Evolutionary conservation across 352 stramenopile genomes (phyloP), one percentile per base, ranked within the genome.

Genomic region (Globisporangium splendens): DNA sequence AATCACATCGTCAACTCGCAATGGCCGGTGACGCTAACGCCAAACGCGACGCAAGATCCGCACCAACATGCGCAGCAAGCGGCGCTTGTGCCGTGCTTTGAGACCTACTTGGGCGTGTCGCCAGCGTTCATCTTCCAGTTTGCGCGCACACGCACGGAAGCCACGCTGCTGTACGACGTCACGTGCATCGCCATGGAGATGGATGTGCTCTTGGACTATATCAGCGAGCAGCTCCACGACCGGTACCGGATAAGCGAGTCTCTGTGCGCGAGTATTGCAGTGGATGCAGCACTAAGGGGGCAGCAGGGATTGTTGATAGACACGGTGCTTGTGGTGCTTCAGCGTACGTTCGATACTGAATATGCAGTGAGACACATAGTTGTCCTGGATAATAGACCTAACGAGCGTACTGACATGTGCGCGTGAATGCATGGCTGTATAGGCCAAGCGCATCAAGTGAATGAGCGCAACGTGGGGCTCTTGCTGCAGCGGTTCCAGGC

Each of bases 211-310:
- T 18, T 65, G 11, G 59, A 65, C 43, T 61, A 39, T 39, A 46
- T 68, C 15, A 14, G 65, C 17, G 72, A 80, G 41, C 72, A 80
- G 56, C 61, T 80, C 7, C 58, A 70, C 20, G 72, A 80, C 53
- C 61, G 58, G n/a, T 21, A 63, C 17, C 43, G 60, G 47, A 35
- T 80, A 13, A 15, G 15, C 14, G 46, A 62, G 6, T 61, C 41
- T 14, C 43, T 67, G 5, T 17, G 14, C n/a, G 17, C 38, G 48
- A 6, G 39, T 11, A 1, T 24, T 38, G 20, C 54, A 13, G 13
- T 38, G 56, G 14, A 43, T 10, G 18, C 35, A 33, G 28, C 18
- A 21, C 17, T 21, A 43, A 24, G 42, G 18, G 28, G 38, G 15
- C 20, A 8, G 2, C 39, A 15, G 3, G 46, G 39, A n/a, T 49